Conservation (phyloP, 2,329 filamentous ascomycete genomes). For the Lasiodiplodia citricola region DNA sequence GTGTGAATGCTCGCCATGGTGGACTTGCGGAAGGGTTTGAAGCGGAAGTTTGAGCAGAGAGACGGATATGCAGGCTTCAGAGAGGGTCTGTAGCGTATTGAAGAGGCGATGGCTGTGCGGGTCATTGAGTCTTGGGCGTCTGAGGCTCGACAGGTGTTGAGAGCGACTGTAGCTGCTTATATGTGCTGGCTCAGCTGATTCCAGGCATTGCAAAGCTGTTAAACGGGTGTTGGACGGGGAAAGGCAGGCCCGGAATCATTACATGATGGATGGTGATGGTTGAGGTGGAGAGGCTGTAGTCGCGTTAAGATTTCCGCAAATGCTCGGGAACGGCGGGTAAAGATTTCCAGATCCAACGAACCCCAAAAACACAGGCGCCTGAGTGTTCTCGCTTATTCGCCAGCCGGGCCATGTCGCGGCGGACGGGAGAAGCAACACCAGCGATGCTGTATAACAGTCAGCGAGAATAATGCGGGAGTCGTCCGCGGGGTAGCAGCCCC, state of each 20-base stretch:
- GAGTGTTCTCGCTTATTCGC: background rate
- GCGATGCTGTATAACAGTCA: background rate
- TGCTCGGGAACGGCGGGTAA: background rate
- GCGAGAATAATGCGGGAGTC: background rate
- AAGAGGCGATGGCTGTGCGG: constrained; percentile 1
- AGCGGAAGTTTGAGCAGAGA: constrained; percentile 7
- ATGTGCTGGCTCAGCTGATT: background rate
- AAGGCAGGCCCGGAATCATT: background rate
- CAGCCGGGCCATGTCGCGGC: background rate
- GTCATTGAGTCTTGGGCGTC: background rate
- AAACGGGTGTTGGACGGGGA: background rate
- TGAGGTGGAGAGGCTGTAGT: background rate
- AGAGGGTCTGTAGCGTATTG: background rate
- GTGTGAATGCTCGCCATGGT: constrained; percentile 4
- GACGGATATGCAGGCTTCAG: background rate
- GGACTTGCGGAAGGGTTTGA: background rate
- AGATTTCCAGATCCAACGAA: background rate
- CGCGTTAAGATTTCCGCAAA: constrained; percentile 15
- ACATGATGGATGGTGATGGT: background rate
- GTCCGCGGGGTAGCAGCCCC: background rate
- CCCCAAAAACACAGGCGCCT: background rate
- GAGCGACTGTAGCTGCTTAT: background rate
- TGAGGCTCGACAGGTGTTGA: background rate
- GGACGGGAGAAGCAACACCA: background rate
- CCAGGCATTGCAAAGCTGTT: background rate